These are phyloP conservation scores for Actinidia polygama DNA, from an alignment of 179 eudicot species.

Conservation along the genomic window DNA sequence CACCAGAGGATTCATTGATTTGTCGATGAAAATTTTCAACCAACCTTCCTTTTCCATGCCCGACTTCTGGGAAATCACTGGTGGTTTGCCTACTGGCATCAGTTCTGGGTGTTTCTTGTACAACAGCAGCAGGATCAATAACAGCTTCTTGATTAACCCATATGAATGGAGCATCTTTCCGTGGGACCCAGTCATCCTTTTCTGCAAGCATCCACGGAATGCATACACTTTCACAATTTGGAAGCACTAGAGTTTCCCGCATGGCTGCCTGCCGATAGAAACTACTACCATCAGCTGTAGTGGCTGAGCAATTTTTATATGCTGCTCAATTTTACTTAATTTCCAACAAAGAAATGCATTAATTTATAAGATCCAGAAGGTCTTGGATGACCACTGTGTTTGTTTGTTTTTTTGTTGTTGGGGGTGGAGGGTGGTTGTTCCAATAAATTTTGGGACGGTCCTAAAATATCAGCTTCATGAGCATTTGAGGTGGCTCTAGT, in stretches of 20 bases:
- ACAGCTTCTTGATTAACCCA: slow-evolving; percentile 61
- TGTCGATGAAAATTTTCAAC: slow-evolving; percentile 26
- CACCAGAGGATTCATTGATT: slow-evolving; percentile 22
- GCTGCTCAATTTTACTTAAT: neutral
- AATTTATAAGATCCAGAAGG: neutral
- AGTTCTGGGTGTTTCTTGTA: slow-evolving; percentile 33
- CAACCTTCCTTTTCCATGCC: slow-evolving; percentile 35
- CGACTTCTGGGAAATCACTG: slow-evolving; percentile 29
- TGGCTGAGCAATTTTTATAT: neutral
- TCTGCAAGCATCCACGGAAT: slow-evolving; percentile 92
- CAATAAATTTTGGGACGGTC: neutral
- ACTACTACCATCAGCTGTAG: slow-evolving; percentile 12
- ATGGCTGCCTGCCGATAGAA: slow-evolving; percentile 64
- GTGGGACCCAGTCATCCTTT: slow-evolving; percentile 91
- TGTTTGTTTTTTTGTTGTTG: neutral
- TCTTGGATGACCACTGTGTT: neutral
- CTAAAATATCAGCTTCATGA: slow-evolving; percentile 5
- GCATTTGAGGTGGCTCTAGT: neutral
- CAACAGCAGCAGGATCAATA: slow-evolving; percentile 28
- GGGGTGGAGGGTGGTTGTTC: no score
- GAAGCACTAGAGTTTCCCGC: slow-evolving; percentile 79
- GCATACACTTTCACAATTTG: slow-evolving; percentile 72
- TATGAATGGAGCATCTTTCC: slow-evolving; percentile 70
- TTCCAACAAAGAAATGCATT: neutral
- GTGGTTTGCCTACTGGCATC: slow-evolving; percentile 8